Evolutionary conservation across 2,329 filamentous ascomycete genomes (phyloP).

Genomic region (Penicillium palitans): DNA sequence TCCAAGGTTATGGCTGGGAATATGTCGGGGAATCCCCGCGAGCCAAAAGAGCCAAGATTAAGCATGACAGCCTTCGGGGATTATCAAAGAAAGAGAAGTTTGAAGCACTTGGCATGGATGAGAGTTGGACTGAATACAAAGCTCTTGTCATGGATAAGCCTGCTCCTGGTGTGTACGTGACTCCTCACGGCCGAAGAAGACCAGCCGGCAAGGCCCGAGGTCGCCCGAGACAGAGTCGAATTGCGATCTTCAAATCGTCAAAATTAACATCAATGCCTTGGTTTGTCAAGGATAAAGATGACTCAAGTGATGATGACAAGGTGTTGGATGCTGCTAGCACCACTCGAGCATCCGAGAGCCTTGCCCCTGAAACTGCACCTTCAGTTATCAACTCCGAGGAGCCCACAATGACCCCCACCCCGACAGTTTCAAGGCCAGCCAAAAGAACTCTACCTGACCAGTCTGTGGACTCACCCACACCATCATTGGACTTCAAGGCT

Average conservation of each 20-base stretch:
- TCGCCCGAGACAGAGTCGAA: constrained; percentile 40
- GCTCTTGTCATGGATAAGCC: constrained; percentile 40
- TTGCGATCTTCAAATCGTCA: constrained; percentile 43
- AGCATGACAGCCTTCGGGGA: constrained; percentile 25
- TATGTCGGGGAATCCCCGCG: constrained; percentile 1
- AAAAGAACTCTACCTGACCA: background rate
- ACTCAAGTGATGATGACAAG: constrained; percentile 9
- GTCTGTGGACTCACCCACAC: background rate
- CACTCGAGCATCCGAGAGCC: background rate
- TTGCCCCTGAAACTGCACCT: background rate
- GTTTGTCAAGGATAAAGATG: constrained; percentile 30
- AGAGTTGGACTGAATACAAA: constrained; percentile 45
- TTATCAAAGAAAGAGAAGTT: constrained; percentile 43
- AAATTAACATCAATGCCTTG: constrained; percentile 37
- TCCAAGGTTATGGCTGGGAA: constrained; percentile 10
- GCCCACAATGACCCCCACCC: background rate
- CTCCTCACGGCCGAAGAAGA: constrained; percentile 40
- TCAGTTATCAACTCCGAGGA: background rate
- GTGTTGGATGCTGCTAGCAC: background rate
- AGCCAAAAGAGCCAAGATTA: constrained; percentile 17
- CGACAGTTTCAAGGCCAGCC: background rate
- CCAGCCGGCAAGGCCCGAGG: constrained; percentile 41
- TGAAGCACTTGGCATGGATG: constrained; percentile 42
- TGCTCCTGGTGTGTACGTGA: constrained; percentile 43
- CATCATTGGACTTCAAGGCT: background rate